Percentiles rank a stretch among this genome's conserved stretches.
phyloP scores from a whole-genome alignment of 352 stramenopile species.

The Globisporangium cylindrosporum region DNA sequence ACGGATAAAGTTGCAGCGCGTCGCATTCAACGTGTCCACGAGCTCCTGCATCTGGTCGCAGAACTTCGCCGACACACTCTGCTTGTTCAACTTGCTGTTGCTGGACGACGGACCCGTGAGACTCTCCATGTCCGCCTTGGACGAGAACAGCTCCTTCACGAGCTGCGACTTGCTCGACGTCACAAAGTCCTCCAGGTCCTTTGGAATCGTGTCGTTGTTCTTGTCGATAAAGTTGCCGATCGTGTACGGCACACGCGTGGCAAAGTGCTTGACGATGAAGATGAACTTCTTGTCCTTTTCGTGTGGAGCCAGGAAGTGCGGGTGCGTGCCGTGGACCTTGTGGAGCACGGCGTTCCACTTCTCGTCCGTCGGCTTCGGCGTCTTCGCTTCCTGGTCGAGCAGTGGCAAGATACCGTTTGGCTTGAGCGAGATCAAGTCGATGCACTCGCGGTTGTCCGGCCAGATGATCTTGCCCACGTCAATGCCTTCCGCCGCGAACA shows the following conservation, averaged over 20 bases:
- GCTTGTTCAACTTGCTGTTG: slow-evolving; percentile 31
- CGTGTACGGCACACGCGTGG: slow-evolving; percentile 93
- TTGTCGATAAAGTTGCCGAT: slow-evolving; percentile 96
- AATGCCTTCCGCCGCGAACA: slow-evolving; percentile 80
- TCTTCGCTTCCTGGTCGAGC: slow-evolving; percentile 79
- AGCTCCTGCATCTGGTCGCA: slow-evolving; percentile 86
- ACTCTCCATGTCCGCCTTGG: slow-evolving; percentile 49
- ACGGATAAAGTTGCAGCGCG: slow-evolving; percentile 86
- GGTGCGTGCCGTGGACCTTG: slow-evolving; percentile 68
- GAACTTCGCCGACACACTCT: slow-evolving; percentile 83
- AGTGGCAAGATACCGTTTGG: slow-evolving; percentile 79
- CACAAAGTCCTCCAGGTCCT: slow-evolving; percentile 89
- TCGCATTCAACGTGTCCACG: slow-evolving; percentile 83
- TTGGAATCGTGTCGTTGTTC: slow-evolving; percentile 95
- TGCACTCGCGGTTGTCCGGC: slow-evolving; percentile 84
- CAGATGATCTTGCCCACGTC: slow-evolving; percentile 81
- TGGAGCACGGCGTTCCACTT: slow-evolving; percentile 85
- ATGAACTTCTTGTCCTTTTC: slow-evolving; percentile 90
- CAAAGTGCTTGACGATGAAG: slow-evolving; percentile 97
- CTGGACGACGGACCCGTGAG: slow-evolving; percentile 31
- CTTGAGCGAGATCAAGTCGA: slow-evolving; percentile 80
- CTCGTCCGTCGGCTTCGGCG: slow-evolving; percentile 76
- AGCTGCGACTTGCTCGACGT: slow-evolving; percentile 72
- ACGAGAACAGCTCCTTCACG: slow-evolving; percentile 82
- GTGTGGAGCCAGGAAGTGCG: slow-evolving; percentile 74